Base-by-base conservation (phyloP, 2,329 filamentous ascomycete species). In the Lasiodiplodia sp. region DNA sequence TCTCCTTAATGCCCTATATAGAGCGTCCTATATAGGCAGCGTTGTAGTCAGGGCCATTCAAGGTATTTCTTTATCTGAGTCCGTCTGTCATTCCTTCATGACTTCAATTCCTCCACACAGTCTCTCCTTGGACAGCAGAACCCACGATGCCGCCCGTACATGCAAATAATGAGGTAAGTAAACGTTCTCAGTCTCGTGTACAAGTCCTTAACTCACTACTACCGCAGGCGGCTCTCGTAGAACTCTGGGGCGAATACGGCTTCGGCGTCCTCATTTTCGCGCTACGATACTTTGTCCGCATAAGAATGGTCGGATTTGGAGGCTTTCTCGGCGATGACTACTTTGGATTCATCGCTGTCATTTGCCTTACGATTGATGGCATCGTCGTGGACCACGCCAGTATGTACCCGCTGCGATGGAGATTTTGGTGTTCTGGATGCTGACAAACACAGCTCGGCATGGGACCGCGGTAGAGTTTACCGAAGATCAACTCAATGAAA, bases 271-370 rank as follows among this genome's bases (percentile, higher is more conserved):
- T 72, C 3, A 71, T 82, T 18, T 67, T 83, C 0, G n/a, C 77
- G 2, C 38, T 75, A 3, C 76, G 81, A 4, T 80, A 79, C 23
- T 71, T 67, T 16, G 77, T 82, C 5, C 77, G 81, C 0, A 63
- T 81, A n/a, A 78, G 78, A 2, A 79, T 77, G 0, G 79, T 81
- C 1, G 81, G 81, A 2, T 60, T 76, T 34, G 73, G 75, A 21
- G 75, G 79, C 1, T 72, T 82, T 2, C 74, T 78, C 31, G 78
- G 80, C 11, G 81, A 83, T 69, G 80, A 83, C 66, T 76, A 78
- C 16, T 76, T 82, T 44, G 72, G 77, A 0, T 25, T 79, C 14
- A 64, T 79, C 21, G 25, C 21, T 23, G 51, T 53, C 21, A 12
- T 53, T 25, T 28, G n/a, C 21, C 51, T 53, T 12, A 53, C 51